Conservation (phyloP, 2,329 filamentous ascomycete genomes). For the Xylariaceae sp. region DNA sequence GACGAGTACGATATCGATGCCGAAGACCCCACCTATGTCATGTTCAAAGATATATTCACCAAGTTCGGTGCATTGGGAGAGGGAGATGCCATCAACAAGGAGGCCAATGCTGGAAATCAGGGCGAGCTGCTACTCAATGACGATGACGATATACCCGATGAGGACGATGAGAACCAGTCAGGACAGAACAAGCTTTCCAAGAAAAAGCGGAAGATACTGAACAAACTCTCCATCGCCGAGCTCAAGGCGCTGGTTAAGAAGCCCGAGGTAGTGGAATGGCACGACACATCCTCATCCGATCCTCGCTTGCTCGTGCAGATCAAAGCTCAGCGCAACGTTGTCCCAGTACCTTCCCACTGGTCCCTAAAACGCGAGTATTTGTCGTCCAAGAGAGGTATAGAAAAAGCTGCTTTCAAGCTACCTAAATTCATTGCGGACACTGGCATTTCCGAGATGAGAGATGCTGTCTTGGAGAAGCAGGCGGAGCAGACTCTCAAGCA, state of each 20-base stretch:
- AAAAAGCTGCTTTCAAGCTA: constrained; percentile 90
- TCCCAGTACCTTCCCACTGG: constrained; percentile 94
- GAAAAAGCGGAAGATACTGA: constrained; percentile 90
- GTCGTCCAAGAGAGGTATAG: constrained; percentile 94
- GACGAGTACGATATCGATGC: constrained; percentile 59
- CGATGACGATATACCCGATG: constrained; percentile 84
- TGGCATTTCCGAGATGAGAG: constrained; percentile 96
- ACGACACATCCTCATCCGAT: constrained; percentile 89
- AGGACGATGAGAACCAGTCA: constrained; percentile 71
- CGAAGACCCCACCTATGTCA: constrained; percentile 78
- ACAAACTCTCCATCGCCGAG: constrained; percentile 92
- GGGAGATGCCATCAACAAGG: constrained; percentile 68
- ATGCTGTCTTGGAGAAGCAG: constrained; percentile 94
- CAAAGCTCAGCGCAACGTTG: constrained; percentile 93
- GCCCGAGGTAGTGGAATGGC: constrained; percentile 97
- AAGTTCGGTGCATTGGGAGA: constrained; percentile 74
- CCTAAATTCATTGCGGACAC: constrained; percentile 98
- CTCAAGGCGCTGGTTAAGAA: constrained; percentile 90
- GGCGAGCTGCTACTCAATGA: constrained; percentile 84
- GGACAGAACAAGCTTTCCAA: constrained; percentile 79
- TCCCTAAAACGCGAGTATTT: constrained; percentile 95
- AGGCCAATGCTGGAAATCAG: constrained; percentile 74
- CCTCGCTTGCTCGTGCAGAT: constrained; percentile 90
- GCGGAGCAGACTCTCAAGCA: constrained; percentile 91
- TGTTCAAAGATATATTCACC: constrained; percentile 82